Percentiles rank a stretch among this genome's conserved stretches.
Conservation (phyloP, 345 rosid species). For the Citrus trifoliata region DNA sequence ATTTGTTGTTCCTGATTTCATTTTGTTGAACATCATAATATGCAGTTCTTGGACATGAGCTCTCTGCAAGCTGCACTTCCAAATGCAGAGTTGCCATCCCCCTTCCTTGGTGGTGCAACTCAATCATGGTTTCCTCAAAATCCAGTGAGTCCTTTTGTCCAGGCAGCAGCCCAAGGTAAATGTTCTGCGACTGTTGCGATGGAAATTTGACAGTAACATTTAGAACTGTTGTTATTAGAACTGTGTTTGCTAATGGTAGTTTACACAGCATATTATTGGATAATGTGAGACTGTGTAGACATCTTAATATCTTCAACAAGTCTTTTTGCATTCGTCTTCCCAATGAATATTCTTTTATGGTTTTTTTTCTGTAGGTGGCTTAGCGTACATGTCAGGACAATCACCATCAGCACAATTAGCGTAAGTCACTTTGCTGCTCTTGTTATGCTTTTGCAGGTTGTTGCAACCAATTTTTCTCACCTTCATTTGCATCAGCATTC, state of each 20-base stretch:
- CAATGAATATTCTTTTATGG: slow-evolving; percentile 11
- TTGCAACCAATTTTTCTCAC: background rate
- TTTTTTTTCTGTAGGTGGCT: slow-evolving; percentile 53
- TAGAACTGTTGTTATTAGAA: background rate
- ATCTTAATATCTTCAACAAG: background rate
- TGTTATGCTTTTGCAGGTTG: background rate
- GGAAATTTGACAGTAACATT: background rate
- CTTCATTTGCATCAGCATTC: background rate
- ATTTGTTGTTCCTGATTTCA: background rate
- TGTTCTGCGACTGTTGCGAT: background rate
- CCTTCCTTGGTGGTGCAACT: slow-evolving; percentile 43
- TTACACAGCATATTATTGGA: slow-evolving; percentile 9
- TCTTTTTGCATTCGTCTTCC: background rate
- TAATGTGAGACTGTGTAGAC: background rate
- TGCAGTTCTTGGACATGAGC: slow-evolving; percentile 83
- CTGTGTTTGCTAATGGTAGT: slow-evolving; percentile 1
- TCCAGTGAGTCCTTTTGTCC: slow-evolving; percentile 35
- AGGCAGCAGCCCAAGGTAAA: slow-evolving; percentile 64
- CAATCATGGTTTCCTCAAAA: slow-evolving; percentile 73
- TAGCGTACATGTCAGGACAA: slow-evolving; percentile 62
- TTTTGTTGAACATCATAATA: slow-evolving; percentile 19
- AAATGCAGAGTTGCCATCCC: slow-evolving; percentile 39
- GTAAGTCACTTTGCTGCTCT: slow-evolving; percentile 43
- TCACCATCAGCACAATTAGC: slow-evolving; percentile 54
- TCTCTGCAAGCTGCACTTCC: slow-evolving; percentile 75